Conservation (phyloP, 257 asterid species). For the Orobanche coerulescens region DNA sequence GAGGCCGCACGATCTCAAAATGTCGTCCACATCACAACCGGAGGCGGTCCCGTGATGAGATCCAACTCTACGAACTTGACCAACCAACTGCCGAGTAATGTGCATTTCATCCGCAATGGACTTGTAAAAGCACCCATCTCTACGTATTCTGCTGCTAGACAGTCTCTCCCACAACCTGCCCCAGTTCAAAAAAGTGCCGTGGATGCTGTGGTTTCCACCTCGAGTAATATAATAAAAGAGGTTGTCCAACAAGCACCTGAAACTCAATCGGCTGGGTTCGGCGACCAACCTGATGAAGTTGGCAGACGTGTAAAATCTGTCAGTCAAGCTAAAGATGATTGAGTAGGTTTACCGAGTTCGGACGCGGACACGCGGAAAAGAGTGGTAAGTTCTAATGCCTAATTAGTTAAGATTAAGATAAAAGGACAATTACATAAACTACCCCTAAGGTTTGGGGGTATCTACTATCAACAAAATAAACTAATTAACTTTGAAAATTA, state of each 20-base stretch:
- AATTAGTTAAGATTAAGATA: no score
- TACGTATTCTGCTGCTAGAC: neutral
- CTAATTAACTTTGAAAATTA: no score
- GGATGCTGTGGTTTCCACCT: neutral
- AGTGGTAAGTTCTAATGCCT: neutral
- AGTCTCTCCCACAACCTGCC: neutral
- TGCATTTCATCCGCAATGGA: conserved; percentile 45
- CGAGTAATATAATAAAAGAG: neutral
- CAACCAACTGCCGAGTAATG: conserved; percentile 49
- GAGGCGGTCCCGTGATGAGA: conserved; percentile 37
- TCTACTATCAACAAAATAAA: no score
- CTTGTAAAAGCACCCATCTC: conserved; percentile 29
- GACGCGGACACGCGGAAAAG: neutral
- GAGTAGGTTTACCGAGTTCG: neutral
- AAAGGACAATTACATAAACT: neutral
- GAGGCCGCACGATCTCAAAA: conserved; percentile 60
- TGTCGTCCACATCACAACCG: conserved; percentile 54
- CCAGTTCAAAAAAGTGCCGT: neutral
- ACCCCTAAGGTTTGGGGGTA: no score
- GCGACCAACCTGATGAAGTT: neutral
- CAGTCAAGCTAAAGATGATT: neutral
- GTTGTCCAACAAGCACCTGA: neutral
- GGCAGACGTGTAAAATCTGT: neutral
- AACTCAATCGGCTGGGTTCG: neutral
- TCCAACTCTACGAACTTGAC: conserved; percentile 34